These are phyloP conservation scores for Taphrina populina DNA, from an alignment of 1,139 yeast genomes.

Conservation along the genomic window DNA sequence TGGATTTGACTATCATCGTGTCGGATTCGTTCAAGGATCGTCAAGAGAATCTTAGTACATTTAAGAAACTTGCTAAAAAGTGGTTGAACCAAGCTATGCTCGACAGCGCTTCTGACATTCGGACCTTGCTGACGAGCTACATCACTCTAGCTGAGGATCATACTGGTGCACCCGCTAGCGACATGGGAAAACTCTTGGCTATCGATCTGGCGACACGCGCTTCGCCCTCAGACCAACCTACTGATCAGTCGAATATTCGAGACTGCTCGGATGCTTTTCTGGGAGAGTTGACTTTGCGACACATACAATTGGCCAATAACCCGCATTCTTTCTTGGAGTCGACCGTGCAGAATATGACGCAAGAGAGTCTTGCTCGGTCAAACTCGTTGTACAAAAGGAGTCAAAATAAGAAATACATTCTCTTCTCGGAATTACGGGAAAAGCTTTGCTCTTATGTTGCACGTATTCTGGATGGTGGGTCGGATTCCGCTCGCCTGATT, in stretches of 20 bases:
- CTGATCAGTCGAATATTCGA: neutral
- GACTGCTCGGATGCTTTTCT: conserved; percentile 22
- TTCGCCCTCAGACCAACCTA: conserved; percentile 18
- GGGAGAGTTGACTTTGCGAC: conserved; percentile 23
- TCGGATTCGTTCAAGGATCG: conserved; percentile 23
- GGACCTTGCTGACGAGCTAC: conserved; percentile 20
- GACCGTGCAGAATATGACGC: neutral
- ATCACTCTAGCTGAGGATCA: conserved; percentile 14
- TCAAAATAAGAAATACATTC: conserved; percentile 34
- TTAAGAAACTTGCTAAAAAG: conserved; percentile 2
- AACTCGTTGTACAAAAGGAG: conserved; percentile 13
- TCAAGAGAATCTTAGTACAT: conserved; percentile 6
- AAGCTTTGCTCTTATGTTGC: conserved; percentile 38
- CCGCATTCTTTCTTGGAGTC: neutral
- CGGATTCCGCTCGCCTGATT: conserved; percentile 36
- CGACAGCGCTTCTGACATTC: conserved; percentile 19
- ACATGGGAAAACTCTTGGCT: conserved; percentile 18
- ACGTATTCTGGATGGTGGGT: conserved; percentile 36
- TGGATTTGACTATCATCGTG: conserved; percentile 15
- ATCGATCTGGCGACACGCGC: conserved; percentile 16
- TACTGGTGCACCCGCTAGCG: conserved; percentile 1
- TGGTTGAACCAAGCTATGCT: conserved; percentile 28
- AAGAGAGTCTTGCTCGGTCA: neutral
- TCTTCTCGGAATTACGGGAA: conserved; percentile 38
- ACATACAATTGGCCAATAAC: conserved; percentile 1